Evolutionary conservation across 805 yeast genomes (phyloP).

Genomic region (Metschnikowia peoriensis): DNA sequence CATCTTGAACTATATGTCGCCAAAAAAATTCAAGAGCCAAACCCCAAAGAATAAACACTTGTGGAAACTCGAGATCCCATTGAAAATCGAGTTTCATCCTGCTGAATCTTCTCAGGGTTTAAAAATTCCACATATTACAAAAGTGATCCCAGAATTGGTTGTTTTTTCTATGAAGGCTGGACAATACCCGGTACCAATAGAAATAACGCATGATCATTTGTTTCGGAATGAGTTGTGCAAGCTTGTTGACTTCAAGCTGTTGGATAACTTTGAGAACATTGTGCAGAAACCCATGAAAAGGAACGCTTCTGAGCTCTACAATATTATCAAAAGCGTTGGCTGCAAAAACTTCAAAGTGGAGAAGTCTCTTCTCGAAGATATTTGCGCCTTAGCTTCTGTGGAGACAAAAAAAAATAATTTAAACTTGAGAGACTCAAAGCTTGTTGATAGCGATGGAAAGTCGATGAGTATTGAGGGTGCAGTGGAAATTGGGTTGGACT

Average conservation of each 20-base stretch:
- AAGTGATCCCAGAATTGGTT: constrained; percentile 29
- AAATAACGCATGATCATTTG: constrained; percentile 33
- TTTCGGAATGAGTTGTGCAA: constrained; percentile 25
- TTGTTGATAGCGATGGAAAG: constrained; percentile 23
- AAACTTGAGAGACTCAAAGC: constrained; percentile 20
- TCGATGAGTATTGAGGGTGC: constrained; percentile 9
- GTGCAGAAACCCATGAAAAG: constrained; percentile 32
- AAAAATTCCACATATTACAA: constrained; percentile 5
- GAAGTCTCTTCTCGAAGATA: constrained; percentile 26
- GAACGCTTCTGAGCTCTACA: constrained; percentile 29
- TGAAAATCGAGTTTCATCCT: constrained; percentile 28
- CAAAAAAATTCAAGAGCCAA: constrained; percentile 17
- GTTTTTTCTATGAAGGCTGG: constrained; percentile 32
- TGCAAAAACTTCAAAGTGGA: constrained; percentile 28
- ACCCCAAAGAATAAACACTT: constrained; percentile 4
- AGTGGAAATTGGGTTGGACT: constrained; percentile 4
- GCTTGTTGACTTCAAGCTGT: constrained; percentile 6
- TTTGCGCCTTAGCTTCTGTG: constrained; percentile 32
- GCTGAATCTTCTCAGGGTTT: constrained; percentile 17
- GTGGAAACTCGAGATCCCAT: constrained; percentile 28
- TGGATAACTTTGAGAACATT: constrained; percentile 32
- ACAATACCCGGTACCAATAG: constrained; percentile 33
- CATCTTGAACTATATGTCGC: constrained; percentile 24
- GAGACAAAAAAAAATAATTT: constrained; percentile 28
- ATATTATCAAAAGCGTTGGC: constrained; percentile 24